A percentile compares a stretch with the other conserved stretches of the same genome.
Evolutionary conservation across 2,329 filamentous ascomycete genomes (phyloP).

Genomic region (Venturia aucupariae): DNA sequence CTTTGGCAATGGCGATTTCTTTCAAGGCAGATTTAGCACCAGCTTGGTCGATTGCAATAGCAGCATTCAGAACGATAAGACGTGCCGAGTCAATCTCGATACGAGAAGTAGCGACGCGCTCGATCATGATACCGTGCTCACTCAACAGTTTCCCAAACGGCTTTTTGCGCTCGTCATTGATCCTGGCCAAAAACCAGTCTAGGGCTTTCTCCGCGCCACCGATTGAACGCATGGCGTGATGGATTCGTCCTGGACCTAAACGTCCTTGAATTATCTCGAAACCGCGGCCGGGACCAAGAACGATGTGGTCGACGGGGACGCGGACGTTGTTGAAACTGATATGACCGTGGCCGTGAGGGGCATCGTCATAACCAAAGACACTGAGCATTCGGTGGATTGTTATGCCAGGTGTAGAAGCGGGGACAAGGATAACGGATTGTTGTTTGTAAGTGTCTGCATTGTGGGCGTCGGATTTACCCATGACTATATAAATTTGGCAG

Average conservation of each 20-base stretch:
- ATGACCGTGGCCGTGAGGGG: slow-evolving; percentile 96
- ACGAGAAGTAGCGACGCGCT: slow-evolving; percentile 86
- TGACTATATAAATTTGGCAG: slow-evolving; percentile 90
- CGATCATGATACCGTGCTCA: slow-evolving; percentile 88
- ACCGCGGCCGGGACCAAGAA: slow-evolving; percentile 85
- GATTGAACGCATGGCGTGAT: slow-evolving; percentile 94
- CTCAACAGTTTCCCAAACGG: slow-evolving; percentile 81
- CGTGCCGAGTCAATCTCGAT: slow-evolving; percentile 91
- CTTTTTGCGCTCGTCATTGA: slow-evolving; percentile 86
- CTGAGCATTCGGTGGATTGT: slow-evolving; percentile 89
- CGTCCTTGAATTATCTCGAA: slow-evolving; percentile 99
- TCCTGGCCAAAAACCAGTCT: slow-evolving; percentile 85
- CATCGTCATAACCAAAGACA: slow-evolving; percentile 94
- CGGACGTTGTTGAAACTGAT: slow-evolving; percentile 83
- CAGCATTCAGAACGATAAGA: slow-evolving; percentile 85
- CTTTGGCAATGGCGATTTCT: slow-evolving; percentile 93
- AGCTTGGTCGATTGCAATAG: slow-evolving; percentile 83
- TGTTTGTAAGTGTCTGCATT: slow-evolving; percentile 76
- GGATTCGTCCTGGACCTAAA: slow-evolving; percentile 89
- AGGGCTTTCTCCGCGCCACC: slow-evolving; percentile 84
- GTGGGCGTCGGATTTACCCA: slow-evolving; percentile 79
- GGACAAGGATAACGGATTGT: slow-evolving; percentile 88
- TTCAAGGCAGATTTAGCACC: slow-evolving; percentile 83
- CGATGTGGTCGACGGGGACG: slow-evolving; percentile 72
- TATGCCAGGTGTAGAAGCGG: slow-evolving; percentile 69